A percentile compares a stretch with the other conserved stretches of the same genome.
These are phyloP conservation scores for Leptodermis oblonga DNA, from an alignment of 257 asterid genomes.

Conservation along the genomic window DNA sequence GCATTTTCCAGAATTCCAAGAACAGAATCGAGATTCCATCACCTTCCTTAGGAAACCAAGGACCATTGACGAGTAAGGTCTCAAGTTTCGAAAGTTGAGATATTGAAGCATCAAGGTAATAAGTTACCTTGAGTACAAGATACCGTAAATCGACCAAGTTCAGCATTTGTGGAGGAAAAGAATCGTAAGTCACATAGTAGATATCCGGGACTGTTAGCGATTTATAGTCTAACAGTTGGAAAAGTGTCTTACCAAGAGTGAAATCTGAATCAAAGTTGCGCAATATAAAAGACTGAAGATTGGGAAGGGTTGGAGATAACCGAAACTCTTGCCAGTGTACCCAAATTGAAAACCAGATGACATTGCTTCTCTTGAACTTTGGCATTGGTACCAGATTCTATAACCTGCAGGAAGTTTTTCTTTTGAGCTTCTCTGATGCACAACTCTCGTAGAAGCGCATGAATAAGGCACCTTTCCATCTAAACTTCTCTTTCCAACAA, in stretches of 20 bases:
- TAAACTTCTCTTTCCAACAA: conserved; percentile 20
- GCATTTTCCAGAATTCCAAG: conserved; percentile 14
- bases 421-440: conserved; percentile 36
- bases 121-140: conserved; percentile 4
- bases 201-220: conserved; percentile 32
- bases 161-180: not conserved
- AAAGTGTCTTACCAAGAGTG: not conserved
- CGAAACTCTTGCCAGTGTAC: not conserved
- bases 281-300: not conserved
- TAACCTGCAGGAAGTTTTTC: conserved; percentile 31
- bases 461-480: conserved; percentile 30
- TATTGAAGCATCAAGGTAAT: conserved; percentile 13
- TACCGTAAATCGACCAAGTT: not conserved
- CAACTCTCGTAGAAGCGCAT: conserved; percentile 31
- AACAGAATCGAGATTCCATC: not conserved
- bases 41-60: not conserved
- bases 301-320: conserved; percentile 15
- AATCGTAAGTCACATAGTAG: conserved; percentile 12
- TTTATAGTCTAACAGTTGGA: conserved; percentile 15
- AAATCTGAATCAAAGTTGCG: not conserved
- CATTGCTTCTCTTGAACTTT: too few species aligned
- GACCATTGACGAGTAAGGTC: conserved; percentile 28
- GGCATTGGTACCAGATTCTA: too few species aligned
- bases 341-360: conserved; percentile 22
- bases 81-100: conserved; percentile 20